Base-by-base conservation (phyloP, 225 moss, liverwort and hornwort species). In the Straminergon stramineum region DNA sequence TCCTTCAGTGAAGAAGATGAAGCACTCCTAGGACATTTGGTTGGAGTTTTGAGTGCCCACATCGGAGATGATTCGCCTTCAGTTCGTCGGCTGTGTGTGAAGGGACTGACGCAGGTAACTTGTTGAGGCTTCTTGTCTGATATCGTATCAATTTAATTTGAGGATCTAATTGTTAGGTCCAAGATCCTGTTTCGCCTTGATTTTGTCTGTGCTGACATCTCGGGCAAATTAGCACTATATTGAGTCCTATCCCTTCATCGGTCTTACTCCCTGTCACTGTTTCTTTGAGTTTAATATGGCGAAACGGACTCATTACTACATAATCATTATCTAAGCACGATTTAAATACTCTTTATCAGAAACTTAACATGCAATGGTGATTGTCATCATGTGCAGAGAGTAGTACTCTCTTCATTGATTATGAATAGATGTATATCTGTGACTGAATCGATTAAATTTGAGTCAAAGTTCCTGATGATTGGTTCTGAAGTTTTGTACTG, bases 41-140 rank as follows among this genome's bases (percentile, higher is more conserved):
- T 97, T 88, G 99, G 96, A 94, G 95, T 96, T 87, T 88, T 99
- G 85, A 97, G 99, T 92, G 97, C 99, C 70, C 96, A 99, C 87
- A 97, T 99, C 70, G 99, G 99, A 86, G 99, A 97, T 85, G 99
- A 99, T 84, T 93, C 97, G n/a, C 93, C 96, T 84, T 91, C 92
- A 77, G 99, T 99, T 69, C 94, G 96, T 81, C 95, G 96, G 30
- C 89, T 99, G 65, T 99, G 99, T 91, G 97, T 99, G 21, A 96
- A 96, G 89, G 99, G 99, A 90, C 93, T 99, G 67, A 94, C 95
- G 62, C 97, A 99, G 96, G 98, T 99, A 94, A 88, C 55, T 56
- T 87, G 74, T 37, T 79, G 35, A 88, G 84, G 56, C 85, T 83
- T 57, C 24, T 89, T 85, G 18, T 89, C 68, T 69, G 82, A 60